These are phyloP conservation scores for Phytophthora megakarya DNA, from an alignment of 352 stramenopile species.

Conservation along the genomic window DNA sequence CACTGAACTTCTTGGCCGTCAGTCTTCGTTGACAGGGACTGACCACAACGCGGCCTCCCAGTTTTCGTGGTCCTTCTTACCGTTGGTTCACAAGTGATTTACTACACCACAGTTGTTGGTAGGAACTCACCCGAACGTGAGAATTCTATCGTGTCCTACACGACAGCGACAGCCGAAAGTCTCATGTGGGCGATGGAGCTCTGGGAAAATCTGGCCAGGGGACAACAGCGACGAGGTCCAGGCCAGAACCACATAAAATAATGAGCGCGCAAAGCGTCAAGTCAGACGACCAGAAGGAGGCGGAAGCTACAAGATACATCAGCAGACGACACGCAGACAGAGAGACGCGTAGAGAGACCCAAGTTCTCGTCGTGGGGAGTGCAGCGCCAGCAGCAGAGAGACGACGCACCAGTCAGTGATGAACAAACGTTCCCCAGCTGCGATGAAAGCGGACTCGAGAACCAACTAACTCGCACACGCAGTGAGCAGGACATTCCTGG, in stretches of 20 bases:
- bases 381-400: constrained; percentile 33
- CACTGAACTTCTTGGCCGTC: too few species aligned
- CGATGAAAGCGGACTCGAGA: neutral
- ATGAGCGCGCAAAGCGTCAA: constrained; percentile 10
- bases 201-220: constrained; percentile 57
- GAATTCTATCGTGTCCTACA: too few species aligned
- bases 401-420: constrained; percentile 9
- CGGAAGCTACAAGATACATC: constrained; percentile 4
- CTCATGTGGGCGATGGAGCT: constrained; percentile 44
- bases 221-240: constrained; percentile 51
- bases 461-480: constrained; percentile 12
- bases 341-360: constrained; percentile 39
- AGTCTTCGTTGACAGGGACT: too few species aligned
- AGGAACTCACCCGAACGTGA: too few species aligned
- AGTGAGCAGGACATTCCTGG: constrained; percentile 12
- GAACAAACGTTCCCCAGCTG: neutral
- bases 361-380: constrained; percentile 43
- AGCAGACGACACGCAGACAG: constrained; percentile 5
- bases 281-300: constrained; percentile 5
- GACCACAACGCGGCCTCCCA: too few species aligned
- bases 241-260: constrained; percentile 22
- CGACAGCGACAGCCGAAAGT: constrained; percentile 57
- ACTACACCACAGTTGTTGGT: too few species aligned
- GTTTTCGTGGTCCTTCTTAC: too few species aligned
- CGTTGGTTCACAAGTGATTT: too few species aligned